phyloP scores from a whole-genome alignment of 345 rosid genomes.

The Barbarea vulgaris region DNA sequence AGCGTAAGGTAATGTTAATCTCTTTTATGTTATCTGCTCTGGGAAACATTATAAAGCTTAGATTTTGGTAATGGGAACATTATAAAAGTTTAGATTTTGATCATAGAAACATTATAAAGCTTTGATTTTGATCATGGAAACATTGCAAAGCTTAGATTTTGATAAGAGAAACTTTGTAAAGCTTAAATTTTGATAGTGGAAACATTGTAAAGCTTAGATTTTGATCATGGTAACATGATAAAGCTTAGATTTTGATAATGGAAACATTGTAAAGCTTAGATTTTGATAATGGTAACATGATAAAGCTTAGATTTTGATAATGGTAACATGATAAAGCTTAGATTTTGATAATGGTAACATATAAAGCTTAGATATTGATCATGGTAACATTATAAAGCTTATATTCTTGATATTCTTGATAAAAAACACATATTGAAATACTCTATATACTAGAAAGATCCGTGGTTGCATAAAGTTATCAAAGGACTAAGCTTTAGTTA shows the following conservation, averaged over 20 bases:
- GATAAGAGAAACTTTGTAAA: neutral
- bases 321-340: no score
- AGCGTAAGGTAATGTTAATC: conserved; percentile 57
- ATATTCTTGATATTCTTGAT: no score
- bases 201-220: neutral
- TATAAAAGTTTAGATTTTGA: neutral
- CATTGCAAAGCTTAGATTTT: neutral
- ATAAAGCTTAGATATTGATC: no score
- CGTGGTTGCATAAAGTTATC: neutral
- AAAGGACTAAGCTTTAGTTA: neutral
- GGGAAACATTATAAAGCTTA: neutral
- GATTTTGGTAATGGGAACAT: neutral
- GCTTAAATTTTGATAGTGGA: neutral
- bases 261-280: no score
- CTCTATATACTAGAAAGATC: neutral
- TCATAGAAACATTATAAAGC: neutral
- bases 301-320: no score
- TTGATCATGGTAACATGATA: no score
- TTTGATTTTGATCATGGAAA: neutral
- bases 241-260: neutral
- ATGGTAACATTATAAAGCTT: no score
- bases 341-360: no score
- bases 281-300: no score
- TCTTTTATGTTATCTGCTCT: neutral
- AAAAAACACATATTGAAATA: neutral